Evolutionary conservation across 371 early-diverging fungal genomes (phyloP).

Genomic region (Conidiobolus coronatus): DNA sequence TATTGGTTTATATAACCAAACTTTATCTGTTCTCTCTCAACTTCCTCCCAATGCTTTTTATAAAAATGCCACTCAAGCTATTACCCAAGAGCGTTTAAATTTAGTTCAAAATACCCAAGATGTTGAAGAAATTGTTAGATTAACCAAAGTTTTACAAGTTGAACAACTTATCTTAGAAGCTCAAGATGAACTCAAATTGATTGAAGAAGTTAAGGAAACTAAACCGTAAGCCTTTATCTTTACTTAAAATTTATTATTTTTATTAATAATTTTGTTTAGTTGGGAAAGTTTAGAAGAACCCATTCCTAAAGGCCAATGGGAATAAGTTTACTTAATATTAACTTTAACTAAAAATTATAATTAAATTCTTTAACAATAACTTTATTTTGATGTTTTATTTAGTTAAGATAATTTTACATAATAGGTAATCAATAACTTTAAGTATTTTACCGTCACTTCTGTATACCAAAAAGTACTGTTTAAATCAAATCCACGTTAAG

Average conservation of each 20-base stretch:
- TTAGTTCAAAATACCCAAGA: not conserved
- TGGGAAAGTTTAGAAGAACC: too few species aligned
- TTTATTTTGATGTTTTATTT: too few species aligned
- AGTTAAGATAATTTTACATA: too few species aligned
- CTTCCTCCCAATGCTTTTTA: not conserved
- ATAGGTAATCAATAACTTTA: too few species aligned
- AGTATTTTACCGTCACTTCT: too few species aligned
- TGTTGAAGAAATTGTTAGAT: not conserved
- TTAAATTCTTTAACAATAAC: too few species aligned
- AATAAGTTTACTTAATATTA: too few species aligned
- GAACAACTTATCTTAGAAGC: not conserved
- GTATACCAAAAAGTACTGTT: too few species aligned
- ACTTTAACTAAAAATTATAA: too few species aligned
- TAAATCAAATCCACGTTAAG: too few species aligned
- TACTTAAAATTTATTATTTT: not conserved
- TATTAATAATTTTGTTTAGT: too few species aligned
- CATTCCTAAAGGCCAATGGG: too few species aligned
- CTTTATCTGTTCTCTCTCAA: not conserved
- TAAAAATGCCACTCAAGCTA: not conserved
- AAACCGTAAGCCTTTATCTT: not conserved
- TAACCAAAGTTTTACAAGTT: not conserved
- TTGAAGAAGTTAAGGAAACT: not conserved
- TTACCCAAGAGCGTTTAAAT: not conserved
- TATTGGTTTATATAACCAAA: not conserved
- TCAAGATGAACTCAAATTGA: not conserved